Evolutionary conservation across 2,329 filamentous ascomycete genomes (phyloP).

Genomic region (Microcera coccophila): DNA sequence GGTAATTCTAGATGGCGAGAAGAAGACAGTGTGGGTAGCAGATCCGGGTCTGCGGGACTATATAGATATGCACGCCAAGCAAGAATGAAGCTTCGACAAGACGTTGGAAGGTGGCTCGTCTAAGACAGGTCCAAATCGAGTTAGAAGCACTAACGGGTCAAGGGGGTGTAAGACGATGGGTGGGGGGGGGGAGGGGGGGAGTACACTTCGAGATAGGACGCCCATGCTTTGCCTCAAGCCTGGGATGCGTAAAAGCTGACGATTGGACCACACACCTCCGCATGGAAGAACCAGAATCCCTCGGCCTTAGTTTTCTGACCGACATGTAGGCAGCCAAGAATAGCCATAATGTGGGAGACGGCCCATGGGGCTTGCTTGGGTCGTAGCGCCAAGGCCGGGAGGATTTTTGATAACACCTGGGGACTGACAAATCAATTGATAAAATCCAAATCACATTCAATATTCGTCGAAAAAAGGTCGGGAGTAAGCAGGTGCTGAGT

Average conservation of each 20-base stretch:
- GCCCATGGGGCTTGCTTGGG: not conserved
- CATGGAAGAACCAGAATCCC: not conserved
- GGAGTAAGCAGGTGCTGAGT: not conserved
- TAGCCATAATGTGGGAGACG: conserved; percentile 5
- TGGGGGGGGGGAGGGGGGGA: not conserved
- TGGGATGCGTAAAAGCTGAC: not conserved
- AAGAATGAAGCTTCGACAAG: not conserved
- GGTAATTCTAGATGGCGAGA: conserved; percentile 4
- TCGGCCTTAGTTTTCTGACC: not conserved
- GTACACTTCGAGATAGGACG: not conserved
- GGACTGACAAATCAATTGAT: too few relatives aligned
- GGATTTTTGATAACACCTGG: too few relatives aligned
- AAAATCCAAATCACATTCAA: not conserved
- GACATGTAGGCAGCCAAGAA: conserved; percentile 7
- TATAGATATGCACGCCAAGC: not conserved
- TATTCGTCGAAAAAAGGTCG: not conserved
- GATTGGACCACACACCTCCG: not conserved
- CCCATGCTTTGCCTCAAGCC: not conserved
- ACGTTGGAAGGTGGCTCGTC: not conserved
- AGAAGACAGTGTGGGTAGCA: not conserved
- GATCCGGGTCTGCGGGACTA: not conserved
- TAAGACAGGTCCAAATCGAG: not conserved
- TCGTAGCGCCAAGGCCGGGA: too few relatives aligned
- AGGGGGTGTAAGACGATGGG: not conserved
- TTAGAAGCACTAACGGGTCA: not conserved